A percentile compares a stretch with the other conserved stretches of the same genome.
Evolutionary conservation across 176 grass and related monocot genomes (phyloP).

Genomic region (Poa annua): DNA sequence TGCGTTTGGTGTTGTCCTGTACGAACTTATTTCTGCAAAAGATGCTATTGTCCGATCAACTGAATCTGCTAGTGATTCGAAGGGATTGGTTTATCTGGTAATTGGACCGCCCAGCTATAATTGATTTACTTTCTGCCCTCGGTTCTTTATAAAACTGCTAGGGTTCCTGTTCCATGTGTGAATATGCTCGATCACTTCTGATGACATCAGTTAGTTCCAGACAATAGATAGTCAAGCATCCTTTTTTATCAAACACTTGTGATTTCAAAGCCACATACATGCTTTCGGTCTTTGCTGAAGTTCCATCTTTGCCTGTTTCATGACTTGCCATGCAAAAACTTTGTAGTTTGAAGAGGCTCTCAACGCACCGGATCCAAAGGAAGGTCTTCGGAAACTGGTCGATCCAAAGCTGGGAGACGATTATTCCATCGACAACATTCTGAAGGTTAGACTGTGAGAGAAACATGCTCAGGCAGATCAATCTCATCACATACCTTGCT

Average conservation of each 20-base stretch:
- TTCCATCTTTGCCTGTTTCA: background rate
- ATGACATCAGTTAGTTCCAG: background rate
- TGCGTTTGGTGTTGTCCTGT: constrained; percentile 94
- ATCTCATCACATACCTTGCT: background rate
- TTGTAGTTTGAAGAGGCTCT: constrained; percentile 84
- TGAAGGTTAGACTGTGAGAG: constrained; percentile 47
- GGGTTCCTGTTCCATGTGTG: background rate
- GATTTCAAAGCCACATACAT: background rate
- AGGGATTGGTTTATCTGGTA: constrained; percentile 91
- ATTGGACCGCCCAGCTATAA: constrained; percentile 7
- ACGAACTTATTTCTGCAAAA: constrained; percentile 96
- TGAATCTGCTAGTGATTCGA: constrained; percentile 67
- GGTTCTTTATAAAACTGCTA: background rate
- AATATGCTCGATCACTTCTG: background rate
- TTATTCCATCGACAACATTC: constrained; percentile 64
- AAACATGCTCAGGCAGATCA: background rate
- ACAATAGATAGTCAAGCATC: background rate
- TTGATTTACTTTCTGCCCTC: constrained; percentile 16
- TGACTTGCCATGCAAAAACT: background rate
- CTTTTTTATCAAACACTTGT: background rate
- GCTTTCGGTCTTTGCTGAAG: background rate
- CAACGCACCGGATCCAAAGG: constrained; percentile 57
- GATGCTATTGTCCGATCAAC: constrained; percentile 74
- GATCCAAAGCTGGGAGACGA: constrained; percentile 75
- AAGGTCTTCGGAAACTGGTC: constrained; percentile 55